Evolutionary conservation across 2,329 filamentous ascomycete genomes (phyloP).

Genomic region (Colletotrichum chlorophyti): DNA sequence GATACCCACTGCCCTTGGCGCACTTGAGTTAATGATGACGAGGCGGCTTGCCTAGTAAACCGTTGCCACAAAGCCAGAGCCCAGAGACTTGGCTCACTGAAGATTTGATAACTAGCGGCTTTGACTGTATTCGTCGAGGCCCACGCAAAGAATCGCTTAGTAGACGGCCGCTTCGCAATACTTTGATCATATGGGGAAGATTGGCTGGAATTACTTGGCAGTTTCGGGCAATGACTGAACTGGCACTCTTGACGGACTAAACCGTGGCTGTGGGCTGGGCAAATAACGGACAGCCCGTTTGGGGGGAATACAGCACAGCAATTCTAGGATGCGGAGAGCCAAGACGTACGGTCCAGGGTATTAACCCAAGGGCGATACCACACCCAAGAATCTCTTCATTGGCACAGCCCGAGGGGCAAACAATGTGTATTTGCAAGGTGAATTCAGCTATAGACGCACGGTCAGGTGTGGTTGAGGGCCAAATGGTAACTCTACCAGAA

Average conservation of each 20-base stretch:
- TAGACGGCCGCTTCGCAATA: too few relatives aligned
- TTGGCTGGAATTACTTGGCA: background rate
- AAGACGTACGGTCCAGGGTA: conserved; percentile 11
- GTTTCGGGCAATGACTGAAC: background rate
- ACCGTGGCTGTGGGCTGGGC: conserved; percentile 25
- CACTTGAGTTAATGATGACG: background rate
- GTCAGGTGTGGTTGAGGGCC: background rate
- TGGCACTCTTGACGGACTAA: background rate
- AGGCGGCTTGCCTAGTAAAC: background rate
- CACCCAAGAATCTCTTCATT: background rate
- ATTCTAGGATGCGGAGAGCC: background rate
- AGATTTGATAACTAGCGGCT: background rate
- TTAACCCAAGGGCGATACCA: background rate
- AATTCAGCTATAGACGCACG: too few relatives aligned
- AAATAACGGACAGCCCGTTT: conserved; percentile 1
- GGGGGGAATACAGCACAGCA: background rate
- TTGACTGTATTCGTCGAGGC: too few relatives aligned
- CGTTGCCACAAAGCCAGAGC: background rate
- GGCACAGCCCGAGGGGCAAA: conserved; percentile 4
- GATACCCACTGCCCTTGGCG: background rate
- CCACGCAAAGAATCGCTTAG: background rate
- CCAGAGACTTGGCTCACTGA: background rate
- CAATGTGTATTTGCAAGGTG: too few relatives aligned
- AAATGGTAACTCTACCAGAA: background rate
- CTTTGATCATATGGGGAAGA: background rate